Evolutionary conservation across 345 rosid species (phyloP).

Genomic region (Populus ilicifolia): DNA sequence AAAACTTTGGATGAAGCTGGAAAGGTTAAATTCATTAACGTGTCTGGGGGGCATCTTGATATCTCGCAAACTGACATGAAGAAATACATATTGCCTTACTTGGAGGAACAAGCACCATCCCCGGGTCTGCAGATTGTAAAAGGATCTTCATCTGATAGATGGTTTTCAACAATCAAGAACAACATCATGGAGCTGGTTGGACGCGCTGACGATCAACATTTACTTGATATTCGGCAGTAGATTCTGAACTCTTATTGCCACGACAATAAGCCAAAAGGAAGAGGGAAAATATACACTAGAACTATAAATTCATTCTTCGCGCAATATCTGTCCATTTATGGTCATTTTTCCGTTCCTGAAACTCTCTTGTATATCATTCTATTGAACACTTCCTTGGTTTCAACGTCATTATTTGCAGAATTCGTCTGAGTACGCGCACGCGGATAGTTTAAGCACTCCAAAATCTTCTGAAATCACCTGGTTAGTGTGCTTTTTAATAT

Average conservation of each 20-base stretch:
- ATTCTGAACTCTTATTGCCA: neutral
- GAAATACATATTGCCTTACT: constrained; percentile 58
- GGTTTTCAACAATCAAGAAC: constrained; percentile 35
- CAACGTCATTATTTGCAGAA: too few species aligned
- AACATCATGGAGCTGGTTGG: constrained; percentile 29
- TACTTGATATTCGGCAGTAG: constrained; percentile 22
- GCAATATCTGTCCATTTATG: neutral
- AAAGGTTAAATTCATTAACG: constrained; percentile 54
- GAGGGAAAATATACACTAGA: neutral
- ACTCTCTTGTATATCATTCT: neutral
- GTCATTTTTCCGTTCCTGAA: neutral
- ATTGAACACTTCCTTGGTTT: too few species aligned
- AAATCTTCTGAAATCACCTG: too few species aligned
- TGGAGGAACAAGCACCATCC: constrained; percentile 33
- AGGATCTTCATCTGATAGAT: constrained; percentile 20
- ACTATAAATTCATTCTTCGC: neutral
- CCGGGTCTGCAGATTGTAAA: constrained; percentile 5
- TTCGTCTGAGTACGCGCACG: too few species aligned
- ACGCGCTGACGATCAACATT: constrained; percentile 20
- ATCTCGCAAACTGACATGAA: constrained; percentile 53
- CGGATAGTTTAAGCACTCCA: too few species aligned
- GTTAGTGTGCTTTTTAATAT: too few species aligned
- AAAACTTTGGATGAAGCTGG: constrained; percentile 65
- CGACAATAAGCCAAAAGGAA: neutral
- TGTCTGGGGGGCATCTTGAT: constrained; percentile 59